Base-by-base conservation (phyloP, 441 rosid species). In the Biscutella laevigata region DNA sequence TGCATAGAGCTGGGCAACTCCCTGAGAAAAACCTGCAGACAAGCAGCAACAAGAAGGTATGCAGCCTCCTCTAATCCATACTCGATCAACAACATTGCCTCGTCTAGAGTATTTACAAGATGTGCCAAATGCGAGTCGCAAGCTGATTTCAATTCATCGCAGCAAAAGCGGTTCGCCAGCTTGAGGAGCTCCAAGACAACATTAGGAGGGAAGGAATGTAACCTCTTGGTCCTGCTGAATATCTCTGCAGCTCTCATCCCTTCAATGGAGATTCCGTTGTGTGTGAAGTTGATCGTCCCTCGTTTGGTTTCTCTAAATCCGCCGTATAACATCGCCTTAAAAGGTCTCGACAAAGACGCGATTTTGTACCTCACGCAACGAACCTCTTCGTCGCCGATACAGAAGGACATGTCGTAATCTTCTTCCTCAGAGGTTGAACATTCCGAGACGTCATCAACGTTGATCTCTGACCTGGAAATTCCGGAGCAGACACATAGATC, bases 11-110 rank as follows among this genome's bases (percentile, higher is more conserved):
- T 62, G 0, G 97, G 97, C 50, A 88, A 71, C 59, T 86, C 95
- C 67, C 95, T 82, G 37, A 88, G 64, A 29, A 92, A 67, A 30
- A 92, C 80, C 74, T 88, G 97, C 34, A 92, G 81, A 72, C 91
- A 84, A 70, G 91, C 84, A 13, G 87, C 88, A 51, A 85, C 91
- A 3, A 84, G 79, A 66, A 88, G 86, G 67, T 73, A 63, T 0
- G 86, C 83, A 29, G 70, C 68, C 74, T 92, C 97, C 40, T 78
- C 95, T 66, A 92, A 66, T 35, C 97, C 97, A 64, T 88, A 71
- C 54, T 92, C 95, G 1, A 92, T 77, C 52, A 92, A 64, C 64
- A 79, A 25, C 69, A 77, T 21, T 2, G 95, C 99, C 14, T 77
- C 82, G 25, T 82, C 95, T 13, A 77, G 37, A 37, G 71, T 69